A percentile compares a stretch with the other conserved stretches of the same genome.
phyloP scores from a whole-genome alignment of 805 yeast genomes.

The Lachancea thermotolerans region DNA sequence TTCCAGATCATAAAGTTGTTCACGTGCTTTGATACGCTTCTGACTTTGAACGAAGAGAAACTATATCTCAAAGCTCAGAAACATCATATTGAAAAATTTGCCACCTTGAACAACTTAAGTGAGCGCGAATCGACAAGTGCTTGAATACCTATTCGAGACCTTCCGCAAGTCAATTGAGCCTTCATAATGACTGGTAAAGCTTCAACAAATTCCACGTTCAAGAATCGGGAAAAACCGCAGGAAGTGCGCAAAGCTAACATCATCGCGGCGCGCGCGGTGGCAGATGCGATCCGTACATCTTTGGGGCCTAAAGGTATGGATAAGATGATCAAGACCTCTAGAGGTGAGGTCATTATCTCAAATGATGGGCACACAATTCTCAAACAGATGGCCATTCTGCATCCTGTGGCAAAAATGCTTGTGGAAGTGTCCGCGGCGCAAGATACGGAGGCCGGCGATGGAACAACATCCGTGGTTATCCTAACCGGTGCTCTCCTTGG shows the following conservation, averaged over 20 bases:
- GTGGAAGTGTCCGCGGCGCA: slow-evolving; percentile 97
- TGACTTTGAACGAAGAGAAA: background rate
- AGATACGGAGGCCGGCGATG: slow-evolving; percentile 99
- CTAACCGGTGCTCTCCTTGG: slow-evolving; percentile 89
- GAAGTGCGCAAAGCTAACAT: slow-evolving; percentile 88
- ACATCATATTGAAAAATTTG: slow-evolving; percentile 5
- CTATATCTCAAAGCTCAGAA: background rate
- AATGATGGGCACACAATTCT: slow-evolving; percentile 98
- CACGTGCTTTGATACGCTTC: background rate
- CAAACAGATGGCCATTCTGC: slow-evolving; percentile 96
- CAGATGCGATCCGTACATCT: slow-evolving; percentile 91
- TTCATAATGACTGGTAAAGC: slow-evolving; percentile 21
- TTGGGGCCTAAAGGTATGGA: slow-evolving; percentile 99
- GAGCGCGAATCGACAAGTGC: background rate
- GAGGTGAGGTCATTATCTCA: slow-evolving; percentile 88
- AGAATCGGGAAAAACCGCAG: slow-evolving; percentile 89
- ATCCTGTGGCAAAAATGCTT: slow-evolving; percentile 98
- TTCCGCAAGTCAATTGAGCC: slow-evolving; percentile 2
- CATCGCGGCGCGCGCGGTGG: slow-evolving; percentile 88
- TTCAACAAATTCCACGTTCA: slow-evolving; percentile 81
- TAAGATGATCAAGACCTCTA: slow-evolving; percentile 92
- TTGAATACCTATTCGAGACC: background rate
- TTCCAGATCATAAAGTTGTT: background rate
- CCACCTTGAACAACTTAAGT: background rate
- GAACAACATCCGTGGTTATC: slow-evolving; percentile 96